Conservation (phyloP, 148 eudicot genomes). For the Tetragonia tetragonoides region DNA sequence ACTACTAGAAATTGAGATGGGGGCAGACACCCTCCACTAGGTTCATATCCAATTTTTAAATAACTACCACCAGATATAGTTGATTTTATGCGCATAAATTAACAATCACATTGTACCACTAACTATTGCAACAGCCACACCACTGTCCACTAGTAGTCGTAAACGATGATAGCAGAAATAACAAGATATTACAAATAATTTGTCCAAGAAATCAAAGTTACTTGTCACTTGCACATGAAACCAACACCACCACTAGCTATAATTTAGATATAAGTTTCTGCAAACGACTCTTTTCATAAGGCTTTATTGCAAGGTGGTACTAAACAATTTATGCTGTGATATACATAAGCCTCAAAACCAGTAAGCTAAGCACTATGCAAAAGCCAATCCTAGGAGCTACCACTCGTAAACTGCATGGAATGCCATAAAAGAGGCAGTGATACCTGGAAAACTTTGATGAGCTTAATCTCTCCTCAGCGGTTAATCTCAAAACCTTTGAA, state of each 20-base stretch:
- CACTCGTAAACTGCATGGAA: not conserved
- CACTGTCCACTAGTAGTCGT: not conserved
- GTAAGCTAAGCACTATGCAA: not conserved
- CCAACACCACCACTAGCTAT: not conserved
- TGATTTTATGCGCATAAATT: not conserved
- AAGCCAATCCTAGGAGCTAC: not conserved
- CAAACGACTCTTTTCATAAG: not conserved
- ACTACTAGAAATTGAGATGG: not conserved
- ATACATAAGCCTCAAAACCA: not conserved
- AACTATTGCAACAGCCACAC: not conserved
- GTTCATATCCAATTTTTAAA: not conserved
- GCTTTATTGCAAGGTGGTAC: not conserved
- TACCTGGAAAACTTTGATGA: constrained; percentile 97
- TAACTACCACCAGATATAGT: not conserved
- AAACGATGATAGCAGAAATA: not conserved
- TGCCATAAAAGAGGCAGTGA: no score
- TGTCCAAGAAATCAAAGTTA: not conserved
- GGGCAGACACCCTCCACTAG: not conserved
- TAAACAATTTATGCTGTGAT: no score
- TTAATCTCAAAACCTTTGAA: constrained; percentile 97
- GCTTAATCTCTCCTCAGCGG: constrained; percentile 99
- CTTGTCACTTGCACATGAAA: not conserved
- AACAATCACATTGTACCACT: not conserved
- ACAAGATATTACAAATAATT: not conserved
- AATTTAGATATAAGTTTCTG: not conserved